phyloP scores from a whole-genome alignment of 2,329 filamentous ascomycete species.

The Pseudocercospora ulei region DNA sequence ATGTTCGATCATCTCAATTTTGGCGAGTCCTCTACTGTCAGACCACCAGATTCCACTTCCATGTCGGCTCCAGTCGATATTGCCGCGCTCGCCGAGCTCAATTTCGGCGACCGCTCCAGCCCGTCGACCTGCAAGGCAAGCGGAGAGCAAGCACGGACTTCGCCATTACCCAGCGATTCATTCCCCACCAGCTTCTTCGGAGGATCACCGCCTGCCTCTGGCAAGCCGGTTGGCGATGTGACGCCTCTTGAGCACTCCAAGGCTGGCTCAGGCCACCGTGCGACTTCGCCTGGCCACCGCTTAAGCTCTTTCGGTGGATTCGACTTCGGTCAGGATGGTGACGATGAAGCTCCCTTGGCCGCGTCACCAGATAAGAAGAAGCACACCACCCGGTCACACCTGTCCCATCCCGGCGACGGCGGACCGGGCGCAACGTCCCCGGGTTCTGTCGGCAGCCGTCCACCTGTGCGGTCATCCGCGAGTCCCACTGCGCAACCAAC shows the following conservation, averaged over 20 bases:
- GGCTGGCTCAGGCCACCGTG: background rate
- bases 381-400: conserved; percentile 4
- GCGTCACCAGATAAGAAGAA: background rate
- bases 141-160: background rate
- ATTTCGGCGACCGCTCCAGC: background rate
- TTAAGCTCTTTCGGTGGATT: conserved; percentile 12
- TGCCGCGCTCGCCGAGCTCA: background rate
- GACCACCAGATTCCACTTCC: background rate
- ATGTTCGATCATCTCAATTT: conserved; percentile 19
- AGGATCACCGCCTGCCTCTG: background rate
- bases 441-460: conserved; percentile 14
- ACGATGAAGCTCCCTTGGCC: background rate
- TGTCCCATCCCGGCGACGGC: conserved; percentile 5
- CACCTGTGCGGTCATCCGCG: conserved; percentile 4
- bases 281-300: conserved; percentile 1
- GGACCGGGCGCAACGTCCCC: conserved; percentile 17
- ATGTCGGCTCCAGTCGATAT: background rate
- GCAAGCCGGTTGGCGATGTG: background rate
- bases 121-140: background rate
- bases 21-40: conserved; percentile 4
- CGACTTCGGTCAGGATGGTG: conserved; percentile 6
- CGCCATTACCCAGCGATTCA: background rate
- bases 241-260: background rate
- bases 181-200: conserved; percentile 1
- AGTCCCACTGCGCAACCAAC: conserved; percentile 4